Conservation (phyloP, 768 basidiomycete species). For the Lactarius akahatsu region DNA sequence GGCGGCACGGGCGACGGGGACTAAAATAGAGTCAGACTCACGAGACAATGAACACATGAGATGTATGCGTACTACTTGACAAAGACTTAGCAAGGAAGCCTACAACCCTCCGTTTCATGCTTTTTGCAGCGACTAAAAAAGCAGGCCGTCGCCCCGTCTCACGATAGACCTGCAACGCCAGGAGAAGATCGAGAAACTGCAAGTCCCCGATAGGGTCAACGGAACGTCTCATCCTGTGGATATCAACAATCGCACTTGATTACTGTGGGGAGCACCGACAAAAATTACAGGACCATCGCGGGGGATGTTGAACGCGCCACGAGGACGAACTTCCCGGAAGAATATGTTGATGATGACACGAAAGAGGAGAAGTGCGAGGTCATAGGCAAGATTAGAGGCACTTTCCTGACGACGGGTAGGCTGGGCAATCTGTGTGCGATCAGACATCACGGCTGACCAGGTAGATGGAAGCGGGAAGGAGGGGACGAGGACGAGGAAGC, state of each 20-base stretch:
- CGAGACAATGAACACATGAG: background rate
- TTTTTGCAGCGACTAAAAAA: constrained; percentile 86
- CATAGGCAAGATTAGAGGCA: constrained; percentile 47
- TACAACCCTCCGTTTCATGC: constrained; percentile 74
- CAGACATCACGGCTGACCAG: constrained; percentile 8
- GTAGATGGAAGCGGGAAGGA: constrained; percentile 31
- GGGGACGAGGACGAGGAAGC: background rate
- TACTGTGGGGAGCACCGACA: constrained; percentile 90
- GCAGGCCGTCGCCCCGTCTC: constrained; percentile 79
- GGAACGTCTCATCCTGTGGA: background rate
- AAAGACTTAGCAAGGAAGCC: constrained; percentile 76
- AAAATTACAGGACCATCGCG: constrained; percentile 88
- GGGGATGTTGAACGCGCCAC: constrained; percentile 93
- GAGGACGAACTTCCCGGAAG: constrained; percentile 90
- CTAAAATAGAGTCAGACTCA: constrained; percentile 40
- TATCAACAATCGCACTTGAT: constrained; percentile 55
- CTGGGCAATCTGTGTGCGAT: background rate
- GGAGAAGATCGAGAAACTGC: constrained; percentile 89
- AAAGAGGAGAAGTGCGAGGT: constrained; percentile 81
- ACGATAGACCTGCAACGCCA: constrained; percentile 78
- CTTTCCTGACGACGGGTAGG: background rate
- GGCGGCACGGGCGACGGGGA: constrained; percentile 90
- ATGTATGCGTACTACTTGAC: constrained; percentile 70
- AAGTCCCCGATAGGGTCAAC: constrained; percentile 10
- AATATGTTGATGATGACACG: constrained; percentile 83